Evolutionary conservation across 257 asterid species (phyloP), one percentile per base, ranked within the genome.

Genomic region (Vinca minor): DNA sequence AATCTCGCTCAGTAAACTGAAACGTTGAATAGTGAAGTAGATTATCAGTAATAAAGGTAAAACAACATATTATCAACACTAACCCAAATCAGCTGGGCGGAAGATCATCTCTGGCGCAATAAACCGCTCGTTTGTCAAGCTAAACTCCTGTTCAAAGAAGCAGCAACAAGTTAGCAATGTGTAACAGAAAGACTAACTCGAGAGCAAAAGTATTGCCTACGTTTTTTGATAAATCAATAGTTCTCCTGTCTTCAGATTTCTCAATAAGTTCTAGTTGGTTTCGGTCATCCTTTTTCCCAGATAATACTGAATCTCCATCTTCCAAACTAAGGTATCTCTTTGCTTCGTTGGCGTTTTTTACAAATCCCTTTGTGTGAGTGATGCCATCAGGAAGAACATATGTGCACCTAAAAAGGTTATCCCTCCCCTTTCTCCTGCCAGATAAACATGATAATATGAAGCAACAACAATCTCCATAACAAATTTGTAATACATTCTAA

Each of bases 101-200:
- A 85, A 87, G 64, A 92, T 81, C 96, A 92, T 92, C 85, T 92
- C 96, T 0, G 98, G 98, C 49, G 87, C 98, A 71, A 92, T 87
- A 77, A 92, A 92, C 73, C 94, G 81, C 78, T 92, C 98, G 77
- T 92, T 92, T 58, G 98, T 84, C 85, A 92, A 72, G 79, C 80
- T 66, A 76, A 92, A 87, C 72, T 92, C 98, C 98, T 88, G 84
- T 68, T 63, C 48, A 67, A 59, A 56, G 49, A 28, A 32, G 68
- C 71, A 36, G 46, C 31, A 31, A 72, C 59, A 62, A 42, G 32
- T 28, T 46, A 71, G 5, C 56, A 61, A 39, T 15, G 69, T 15
- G 29, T 52, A 20, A 71, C 15, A 35, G 47, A 65, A 12, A 13
- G n/a, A 69, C 28, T 46, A 62, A 66, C 20, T 49, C 44, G 18